Conservation (phyloP, 2,329 filamentous ascomycete species). For the Teratosphaeria gauchensis region DNA sequence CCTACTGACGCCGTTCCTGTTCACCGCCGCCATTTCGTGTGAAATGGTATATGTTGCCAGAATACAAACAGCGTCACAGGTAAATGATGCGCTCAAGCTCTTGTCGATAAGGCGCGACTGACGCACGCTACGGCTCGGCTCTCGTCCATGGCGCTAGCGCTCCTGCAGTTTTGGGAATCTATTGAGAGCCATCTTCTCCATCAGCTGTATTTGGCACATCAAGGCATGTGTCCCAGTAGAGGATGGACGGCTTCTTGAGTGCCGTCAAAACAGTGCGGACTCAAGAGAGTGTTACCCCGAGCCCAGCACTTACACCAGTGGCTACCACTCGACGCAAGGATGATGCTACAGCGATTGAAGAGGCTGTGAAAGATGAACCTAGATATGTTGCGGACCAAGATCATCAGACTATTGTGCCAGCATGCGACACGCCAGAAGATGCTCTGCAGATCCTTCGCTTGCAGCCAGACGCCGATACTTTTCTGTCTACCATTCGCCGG, state of each 20-base stretch:
- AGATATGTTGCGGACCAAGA: neutral
- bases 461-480: conserved; percentile 27
- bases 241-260: conserved; percentile 42
- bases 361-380: neutral
- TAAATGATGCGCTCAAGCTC: conserved; percentile 26
- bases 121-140: neutral
- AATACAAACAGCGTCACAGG: neutral
- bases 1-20: neutral
- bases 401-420: neutral
- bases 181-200: neutral
- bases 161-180: neutral
- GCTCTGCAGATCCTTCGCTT: conserved; percentile 30
- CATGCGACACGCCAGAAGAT: conserved; percentile 10
- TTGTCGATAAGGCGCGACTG: neutral
- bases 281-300: neutral
- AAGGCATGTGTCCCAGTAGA: conserved; percentile 16
- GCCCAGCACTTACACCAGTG: neutral
- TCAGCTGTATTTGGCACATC: neutral
- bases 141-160: neutral
- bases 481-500: conserved; percentile 17
- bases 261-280: conserved; percentile 34
- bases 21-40: neutral
- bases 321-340: neutral
- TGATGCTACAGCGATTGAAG: neutral
- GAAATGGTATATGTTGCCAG: neutral